These are phyloP conservation scores for Bipolaris zeicola DNA, from an alignment of 2,329 filamentous ascomycete species.

Conservation along the genomic window DNA sequence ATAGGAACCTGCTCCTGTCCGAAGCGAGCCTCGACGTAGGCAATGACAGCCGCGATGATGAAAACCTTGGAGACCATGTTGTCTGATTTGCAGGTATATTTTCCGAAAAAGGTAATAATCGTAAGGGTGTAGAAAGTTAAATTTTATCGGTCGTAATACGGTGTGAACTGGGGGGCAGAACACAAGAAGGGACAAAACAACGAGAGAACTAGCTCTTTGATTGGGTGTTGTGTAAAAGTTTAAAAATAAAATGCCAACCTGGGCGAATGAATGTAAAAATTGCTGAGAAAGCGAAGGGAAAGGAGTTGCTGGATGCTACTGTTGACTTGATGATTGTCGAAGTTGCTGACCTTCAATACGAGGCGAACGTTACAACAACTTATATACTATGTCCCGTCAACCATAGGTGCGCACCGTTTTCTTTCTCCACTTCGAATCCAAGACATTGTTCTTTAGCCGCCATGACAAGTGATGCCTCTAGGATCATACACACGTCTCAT, in stretches of 20 bases:
- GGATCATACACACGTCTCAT: constrained; percentile 35
- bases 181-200: constrained; percentile 10
- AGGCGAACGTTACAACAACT: constrained; percentile 9
- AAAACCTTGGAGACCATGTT: constrained; percentile 44
- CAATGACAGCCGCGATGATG: constrained; percentile 39
- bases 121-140: background rate
- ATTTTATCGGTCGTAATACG: constrained; percentile 2
- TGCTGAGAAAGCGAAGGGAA: constrained; percentile 20
- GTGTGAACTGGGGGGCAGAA: background rate
- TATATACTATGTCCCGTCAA: constrained; percentile 34
- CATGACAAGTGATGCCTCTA: constrained; percentile 22
- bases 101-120: constrained; percentile 1
- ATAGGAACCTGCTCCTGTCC: constrained; percentile 67
- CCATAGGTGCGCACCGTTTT: constrained; percentile 4
- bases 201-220: constrained; percentile 47
- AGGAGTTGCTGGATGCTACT: constrained; percentile 28
- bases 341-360: constrained; percentile 33
- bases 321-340: constrained; percentile 24
- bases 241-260: constrained; percentile 35
- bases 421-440: background rate
- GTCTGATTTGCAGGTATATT: constrained; percentile 9
- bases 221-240: constrained; percentile 17
- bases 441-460: constrained; percentile 17
- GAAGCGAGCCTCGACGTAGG: constrained; percentile 57
- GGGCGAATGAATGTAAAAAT: constrained; percentile 35